Base-by-base conservation (phyloP, 169 alveolate species). In the Plasmodium gallinaceum region DNA sequence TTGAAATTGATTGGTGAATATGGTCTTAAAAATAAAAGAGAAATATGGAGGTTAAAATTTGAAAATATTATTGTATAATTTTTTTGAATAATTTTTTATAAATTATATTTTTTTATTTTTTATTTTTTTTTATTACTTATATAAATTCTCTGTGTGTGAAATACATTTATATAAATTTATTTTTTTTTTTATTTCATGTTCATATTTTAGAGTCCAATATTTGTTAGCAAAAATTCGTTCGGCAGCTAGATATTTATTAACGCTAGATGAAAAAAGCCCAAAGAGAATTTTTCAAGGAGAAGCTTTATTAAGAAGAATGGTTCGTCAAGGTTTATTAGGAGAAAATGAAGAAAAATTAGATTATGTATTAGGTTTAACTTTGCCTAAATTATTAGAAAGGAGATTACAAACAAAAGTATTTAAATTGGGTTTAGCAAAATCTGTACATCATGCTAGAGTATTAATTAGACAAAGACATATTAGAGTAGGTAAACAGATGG, bases 1-100 rank as follows among this genome's bases (percentile, higher is more conserved):
- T 91, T 98, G 94, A 97, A 97, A 95, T 96, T 98, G 92, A 95
- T 99, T 93, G 99, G 99, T 57, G 99, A 98, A 90, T 99, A 98
- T 93, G 99, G 99, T 66, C 95, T 99, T 71, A 98, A 98, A 96
- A 98, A 98, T 97, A 99, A 99, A 97, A 98, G 99, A 88, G 99
- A 99, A 94, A 99, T 97, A 78, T 97, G 99, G 99, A 95, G 96
- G 92, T 69, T 20, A 46, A 71, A 39, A 18, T 45, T 1, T 54
- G 14, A 26, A 18, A 7, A 22, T 8, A 18, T 20, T 14, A 54
- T 54, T 32, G 39, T 32, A 32, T 32, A 32, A 1, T 32, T 32
- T 32, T 32, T 32, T 2, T 32, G 39, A 4, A 32, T 32, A 32
- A 32, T 32, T 32, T 32, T 32, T 32, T 32, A 32, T 32, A 32